Base-by-base conservation (phyloP, 1,139 yeast genomes). In the Protomyces gravidus region DNA sequence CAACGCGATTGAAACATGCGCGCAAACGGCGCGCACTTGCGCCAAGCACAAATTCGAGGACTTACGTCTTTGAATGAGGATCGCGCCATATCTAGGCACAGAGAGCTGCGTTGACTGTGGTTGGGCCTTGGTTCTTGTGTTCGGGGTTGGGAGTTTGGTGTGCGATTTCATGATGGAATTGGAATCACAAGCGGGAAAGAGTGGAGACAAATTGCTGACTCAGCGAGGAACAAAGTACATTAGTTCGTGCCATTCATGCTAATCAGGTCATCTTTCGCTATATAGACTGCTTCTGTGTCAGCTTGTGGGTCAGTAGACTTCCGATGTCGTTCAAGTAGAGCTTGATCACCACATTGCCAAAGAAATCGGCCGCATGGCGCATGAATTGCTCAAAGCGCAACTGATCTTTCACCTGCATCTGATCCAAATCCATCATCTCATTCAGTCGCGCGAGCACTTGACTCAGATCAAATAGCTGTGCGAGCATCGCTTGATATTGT, bases 21-120 rank as follows among this genome's bases (percentile, higher is more conserved):
- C 53, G 45, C 53, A 17, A n/a, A 5, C 45, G 6, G 45, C 11
- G 36, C 36, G 36, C 36, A 7, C 36, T 23, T n/a, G 11, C 5
- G 50, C 9, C 7, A 9, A n/a, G 25, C 23, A 21, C 36, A 9
- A 27, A 28, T 17, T 27, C 25, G 17, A n/a, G 33, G 28, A 28
- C 58, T n/a, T 36, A 53, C 58, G 51, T 53, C 58, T 23, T 53
- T 53, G 51, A 53, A 53, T 26, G 58, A 53, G 23, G 58, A 53
- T 30, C 58, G 50, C 51, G 42, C 42, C 42, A 36, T 36, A 13
- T 13, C 17, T 5, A 30, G 33, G n/a, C 4, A 30, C 15, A 5
- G 7, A 30, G 36, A 7, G 36, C 36, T 15, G 36, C n/a, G 36
- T 30, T 30, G 36, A 13, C 15, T 30, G 36, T 5, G 7, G n/a